Evolutionary conservation across 2,329 filamentous ascomycete genomes (phyloP), one percentile per base, ranked within the genome.

Genomic region (Calonectria fujianensis): DNA sequence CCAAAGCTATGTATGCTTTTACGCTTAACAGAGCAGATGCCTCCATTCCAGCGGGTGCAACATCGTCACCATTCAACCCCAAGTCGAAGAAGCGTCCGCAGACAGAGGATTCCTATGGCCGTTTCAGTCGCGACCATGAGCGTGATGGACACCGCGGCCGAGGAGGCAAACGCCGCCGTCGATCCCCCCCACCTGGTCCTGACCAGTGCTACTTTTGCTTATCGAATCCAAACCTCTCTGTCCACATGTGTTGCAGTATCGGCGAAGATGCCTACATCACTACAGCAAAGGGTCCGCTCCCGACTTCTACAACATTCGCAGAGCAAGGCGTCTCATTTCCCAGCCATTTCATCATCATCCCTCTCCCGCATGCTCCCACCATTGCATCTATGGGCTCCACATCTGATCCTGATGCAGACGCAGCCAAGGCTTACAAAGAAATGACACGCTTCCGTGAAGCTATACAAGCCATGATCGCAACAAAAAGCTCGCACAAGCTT

Each of bases 131-230:
- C 69, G 85, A 84, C 16, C 85, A 85, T 35, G 82, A 89, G 59
- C 85, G 89, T 61, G 84, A 88, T 61, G 80, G 85, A 45, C 85
- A 87, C 39, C 83, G 86, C 50, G 84, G 86, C 54, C 85, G 87
- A 16, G 85, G 86, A 13, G 84, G 86, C 54, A 90, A 89, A 80
- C 88, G 88, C 18, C 86, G 86, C 2, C 86, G 83, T 48, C 72
- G 85, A 83, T 81, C 89, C 8, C 92, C 93, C 16, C 92, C 91
- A 9, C 92, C 92, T 0, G 92, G 93, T 0, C 95, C 95, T 2
- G 93, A 93, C 68, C 91, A 94, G 81, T 99, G 97, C 86, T 99
- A 97, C 88, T 98, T 99, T 87, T 99, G 97, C 83, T 90, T 99
- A 14, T 96, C 95, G 8, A 98, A 98, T 84, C 92, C 94, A 8